These are phyloP conservation scores for Curvularia sp. DNA, from an alignment of 2,329 filamentous ascomycete genomes.

Conservation along the genomic window DNA sequence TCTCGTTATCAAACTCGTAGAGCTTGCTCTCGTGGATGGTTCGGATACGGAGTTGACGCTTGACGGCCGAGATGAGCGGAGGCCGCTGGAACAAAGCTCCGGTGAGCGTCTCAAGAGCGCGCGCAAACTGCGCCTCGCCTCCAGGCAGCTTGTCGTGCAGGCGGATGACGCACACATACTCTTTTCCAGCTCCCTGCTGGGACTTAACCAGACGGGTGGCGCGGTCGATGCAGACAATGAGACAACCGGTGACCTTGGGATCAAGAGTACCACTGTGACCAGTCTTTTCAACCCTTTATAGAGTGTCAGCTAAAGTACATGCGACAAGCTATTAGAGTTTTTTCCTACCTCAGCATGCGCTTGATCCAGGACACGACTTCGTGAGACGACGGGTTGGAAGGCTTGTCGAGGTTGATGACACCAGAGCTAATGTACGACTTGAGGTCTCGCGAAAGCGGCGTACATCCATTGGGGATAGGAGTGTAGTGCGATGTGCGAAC, in stretches of 20 bases:
- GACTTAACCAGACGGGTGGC: constrained; percentile 98
- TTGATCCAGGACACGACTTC: constrained; percentile 99
- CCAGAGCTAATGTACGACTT: constrained; percentile 97
- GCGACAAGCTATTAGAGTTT: neutral
- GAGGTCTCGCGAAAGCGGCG: constrained; percentile 89
- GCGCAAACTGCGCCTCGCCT: constrained; percentile 89
- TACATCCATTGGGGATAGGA: constrained; percentile 90
- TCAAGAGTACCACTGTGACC: constrained; percentile 98
- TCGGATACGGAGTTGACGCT: constrained; percentile 96
- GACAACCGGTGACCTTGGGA: constrained; percentile 94
- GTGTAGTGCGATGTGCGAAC: constrained; percentile 96
- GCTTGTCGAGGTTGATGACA: constrained; percentile 98
- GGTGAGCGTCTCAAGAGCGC: constrained; percentile 93
- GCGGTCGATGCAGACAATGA: constrained; percentile 95
- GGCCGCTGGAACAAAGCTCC: constrained; percentile 97
- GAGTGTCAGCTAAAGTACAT: constrained; percentile 22
- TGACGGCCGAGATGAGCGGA: constrained; percentile 96
- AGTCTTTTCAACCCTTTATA: constrained; percentile 82
- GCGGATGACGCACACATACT: constrained; percentile 95
- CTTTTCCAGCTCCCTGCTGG: constrained; percentile 98
- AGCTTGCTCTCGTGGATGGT: constrained; percentile 98
- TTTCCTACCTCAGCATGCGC: constrained; percentile 81
- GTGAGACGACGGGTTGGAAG: constrained; percentile 96
- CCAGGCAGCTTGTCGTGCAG: constrained; percentile 95
- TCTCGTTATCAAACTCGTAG: constrained; percentile 95